Conservation (phyloP, 345 rosid genomes). For the Kernera saxatilis region DNA sequence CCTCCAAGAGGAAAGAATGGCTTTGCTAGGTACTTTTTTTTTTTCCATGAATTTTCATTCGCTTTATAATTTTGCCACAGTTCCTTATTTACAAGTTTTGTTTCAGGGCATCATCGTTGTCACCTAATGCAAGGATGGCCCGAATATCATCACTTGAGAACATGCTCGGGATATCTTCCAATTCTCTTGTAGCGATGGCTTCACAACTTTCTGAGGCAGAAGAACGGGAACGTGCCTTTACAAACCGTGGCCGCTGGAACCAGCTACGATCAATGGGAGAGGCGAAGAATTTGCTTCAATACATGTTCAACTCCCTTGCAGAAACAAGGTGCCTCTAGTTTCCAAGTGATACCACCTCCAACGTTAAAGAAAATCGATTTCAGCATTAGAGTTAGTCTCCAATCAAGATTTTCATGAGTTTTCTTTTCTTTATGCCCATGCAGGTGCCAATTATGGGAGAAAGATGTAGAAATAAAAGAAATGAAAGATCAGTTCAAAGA, state of each 20-base stretch:
- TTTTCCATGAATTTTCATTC: not conserved
- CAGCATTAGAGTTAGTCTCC: not conserved
- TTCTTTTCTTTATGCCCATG: not conserved
- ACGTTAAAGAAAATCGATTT: not conserved
- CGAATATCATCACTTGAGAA: slow-evolving; percentile 86
- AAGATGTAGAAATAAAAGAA: slow-evolving; percentile 82
- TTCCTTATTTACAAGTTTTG: not conserved
- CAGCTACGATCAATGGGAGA: slow-evolving; percentile 98
- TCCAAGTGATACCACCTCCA: not conserved
- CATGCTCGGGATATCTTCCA: slow-evolving; percentile 89
- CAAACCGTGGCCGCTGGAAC: slow-evolving; percentile 96
- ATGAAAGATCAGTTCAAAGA: slow-evolving; percentile 93
- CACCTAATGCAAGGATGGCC: slow-evolving; percentile 89
- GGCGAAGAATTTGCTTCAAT: slow-evolving; percentile 91
- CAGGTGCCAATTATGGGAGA: slow-evolving; percentile 95
- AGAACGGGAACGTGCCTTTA: slow-evolving; percentile 86
- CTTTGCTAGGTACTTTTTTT: slow-evolving; percentile 62
- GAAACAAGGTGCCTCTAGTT: slow-evolving; percentile 60
- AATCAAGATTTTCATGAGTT: not conserved
- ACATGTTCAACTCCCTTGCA: slow-evolving; percentile 83
- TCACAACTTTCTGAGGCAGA: slow-evolving; percentile 99
- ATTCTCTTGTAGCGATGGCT: slow-evolving; percentile 96
- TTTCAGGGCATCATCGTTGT: slow-evolving; percentile 89
- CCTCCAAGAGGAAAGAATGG: slow-evolving; percentile 95
- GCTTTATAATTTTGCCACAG: not conserved